Evolutionary conservation across 805 yeast genomes (phyloP).

Genomic region (Starmerella kuoi): DNA sequence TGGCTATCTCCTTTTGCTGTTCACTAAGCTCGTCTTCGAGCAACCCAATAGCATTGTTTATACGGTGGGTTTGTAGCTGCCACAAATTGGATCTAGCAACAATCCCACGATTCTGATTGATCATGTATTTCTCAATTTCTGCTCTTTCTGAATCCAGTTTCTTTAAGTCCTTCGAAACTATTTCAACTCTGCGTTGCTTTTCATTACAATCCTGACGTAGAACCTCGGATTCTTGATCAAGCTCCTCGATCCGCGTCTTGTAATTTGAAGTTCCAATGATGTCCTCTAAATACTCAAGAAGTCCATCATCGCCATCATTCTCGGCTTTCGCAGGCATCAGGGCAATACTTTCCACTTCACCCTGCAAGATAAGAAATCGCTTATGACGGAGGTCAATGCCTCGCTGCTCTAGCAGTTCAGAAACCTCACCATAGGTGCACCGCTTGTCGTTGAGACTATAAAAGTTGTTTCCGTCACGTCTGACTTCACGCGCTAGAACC

Average conservation of each 20-base stretch:
- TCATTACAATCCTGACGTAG: slow-evolving; percentile 70
- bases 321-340: slow-evolving; percentile 98
- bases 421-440: slow-evolving; percentile 69
- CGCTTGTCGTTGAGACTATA: slow-evolving; percentile 61
- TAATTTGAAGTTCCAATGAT: slow-evolving; percentile 89
- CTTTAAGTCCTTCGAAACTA: slow-evolving; percentile 64
- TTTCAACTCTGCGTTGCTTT: slow-evolving; percentile 64
- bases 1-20: slow-evolving; percentile 32
- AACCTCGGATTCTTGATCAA: slow-evolving; percentile 49
- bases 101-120: slow-evolving; percentile 48
- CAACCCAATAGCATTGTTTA: neutral
- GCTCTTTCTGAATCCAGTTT: slow-evolving; percentile 51
- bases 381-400: slow-evolving; percentile 94
- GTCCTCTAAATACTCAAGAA: slow-evolving; percentile 88
- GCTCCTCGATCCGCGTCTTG: slow-evolving; percentile 60
- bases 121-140: slow-evolving; percentile 54
- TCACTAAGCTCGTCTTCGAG: slow-evolving; percentile 19
- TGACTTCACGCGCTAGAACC: slow-evolving; percentile 70
- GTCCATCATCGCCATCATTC: slow-evolving; percentile 80
- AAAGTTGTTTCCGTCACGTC: slow-evolving; percentile 38
- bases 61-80: slow-evolving; percentile 31
- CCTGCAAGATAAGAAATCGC: slow-evolving; percentile 86
- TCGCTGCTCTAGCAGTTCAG: slow-evolving; percentile 54
- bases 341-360: slow-evolving; percentile 96
- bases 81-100: slow-evolving; percentile 42